Percentiles rank a stretch among this genome's conserved stretches.
These are phyloP conservation scores for Triticum aestivum DNA, from an alignment of 176 grass and related monocot species.

Conservation along the genomic window DNA sequence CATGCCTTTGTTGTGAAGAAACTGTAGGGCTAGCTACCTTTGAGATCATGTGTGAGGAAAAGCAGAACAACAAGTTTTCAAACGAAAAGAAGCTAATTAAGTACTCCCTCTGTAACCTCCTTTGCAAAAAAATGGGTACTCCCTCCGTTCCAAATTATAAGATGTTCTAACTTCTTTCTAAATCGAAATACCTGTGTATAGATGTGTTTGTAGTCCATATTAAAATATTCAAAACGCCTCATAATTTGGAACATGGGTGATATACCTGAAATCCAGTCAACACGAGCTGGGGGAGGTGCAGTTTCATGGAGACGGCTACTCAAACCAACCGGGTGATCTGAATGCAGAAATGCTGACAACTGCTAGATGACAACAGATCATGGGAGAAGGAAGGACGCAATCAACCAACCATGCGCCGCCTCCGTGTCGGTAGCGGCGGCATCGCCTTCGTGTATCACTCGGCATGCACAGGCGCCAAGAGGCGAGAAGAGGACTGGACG, in stretches of 20 bases:
- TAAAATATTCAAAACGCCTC: too few species aligned
- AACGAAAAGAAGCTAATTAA: too few species aligned
- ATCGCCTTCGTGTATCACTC: constrained; percentile 12
- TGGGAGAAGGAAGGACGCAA: background rate
- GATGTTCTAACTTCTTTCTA: too few species aligned
- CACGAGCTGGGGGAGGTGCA: too few species aligned
- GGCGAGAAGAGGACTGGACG: background rate
- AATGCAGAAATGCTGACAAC: background rate
- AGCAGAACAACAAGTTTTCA: too few species aligned
- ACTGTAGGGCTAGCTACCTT: constrained; percentile 18
- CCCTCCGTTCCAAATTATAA: too few species aligned
- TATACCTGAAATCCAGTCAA: too few species aligned
- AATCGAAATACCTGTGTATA: too few species aligned
- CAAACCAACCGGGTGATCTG: background rate
- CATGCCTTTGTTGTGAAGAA: constrained; percentile 47
- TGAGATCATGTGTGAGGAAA: background rate
- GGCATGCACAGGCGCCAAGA: background rate
- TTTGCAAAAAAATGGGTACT: too few species aligned
- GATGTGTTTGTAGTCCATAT: too few species aligned
- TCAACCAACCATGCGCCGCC: background rate
- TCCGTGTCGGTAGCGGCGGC: background rate
- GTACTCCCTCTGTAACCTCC: too few species aligned
- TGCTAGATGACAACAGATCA: constrained; percentile 12
- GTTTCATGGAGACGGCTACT: background rate
- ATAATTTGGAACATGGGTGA: too few species aligned